A percentile compares a stretch with the other conserved stretches of the same genome.
Conservation (phyloP, 331 rosid genomes). For the Rosa hybrid region DNA sequence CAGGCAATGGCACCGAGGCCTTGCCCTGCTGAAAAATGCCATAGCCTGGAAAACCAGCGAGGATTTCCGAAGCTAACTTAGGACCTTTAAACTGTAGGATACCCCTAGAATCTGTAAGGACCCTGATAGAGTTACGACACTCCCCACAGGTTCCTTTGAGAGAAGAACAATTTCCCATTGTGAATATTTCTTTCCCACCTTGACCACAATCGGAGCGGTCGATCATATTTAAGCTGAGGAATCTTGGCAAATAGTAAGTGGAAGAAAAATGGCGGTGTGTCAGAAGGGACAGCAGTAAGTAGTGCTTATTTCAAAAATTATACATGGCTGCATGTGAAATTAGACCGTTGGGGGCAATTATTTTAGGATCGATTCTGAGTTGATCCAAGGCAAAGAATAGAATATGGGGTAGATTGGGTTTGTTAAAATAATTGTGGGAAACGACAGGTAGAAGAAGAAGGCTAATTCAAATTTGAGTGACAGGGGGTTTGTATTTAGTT, state of each 20-base stretch:
- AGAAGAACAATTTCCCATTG: slow-evolving; percentile 77
- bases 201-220: slow-evolving; percentile 4
- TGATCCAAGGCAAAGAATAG: slow-evolving; percentile 52
- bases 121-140: slow-evolving; percentile 46
- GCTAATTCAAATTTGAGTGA: slow-evolving; percentile 38
- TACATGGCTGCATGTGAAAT: slow-evolving; percentile 64
- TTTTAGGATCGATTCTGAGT: slow-evolving; percentile 21
- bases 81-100: slow-evolving; percentile 61
- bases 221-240: slow-evolving; percentile 12
- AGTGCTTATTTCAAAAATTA: not conserved
- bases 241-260: not conserved
- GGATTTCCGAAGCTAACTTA: slow-evolving; percentile 56
- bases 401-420: slow-evolving; percentile 31
- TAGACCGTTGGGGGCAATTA: slow-evolving; percentile 60
- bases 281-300: not conserved
- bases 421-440: slow-evolving; percentile 27
- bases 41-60: slow-evolving; percentile 42
- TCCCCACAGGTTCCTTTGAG: slow-evolving; percentile 47
- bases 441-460: slow-evolving; percentile 35
- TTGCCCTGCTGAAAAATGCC: slow-evolving; percentile 57
- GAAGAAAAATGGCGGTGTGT: not conserved
- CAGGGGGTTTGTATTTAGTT: slow-evolving; percentile 24
- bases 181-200: slow-evolving; percentile 17
- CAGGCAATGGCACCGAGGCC: slow-evolving; percentile 42
- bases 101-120: slow-evolving; percentile 55